These are phyloP conservation scores for Amphibolis antarctica DNA, from an alignment of 106 monocot genomes.

Conservation along the genomic window DNA sequence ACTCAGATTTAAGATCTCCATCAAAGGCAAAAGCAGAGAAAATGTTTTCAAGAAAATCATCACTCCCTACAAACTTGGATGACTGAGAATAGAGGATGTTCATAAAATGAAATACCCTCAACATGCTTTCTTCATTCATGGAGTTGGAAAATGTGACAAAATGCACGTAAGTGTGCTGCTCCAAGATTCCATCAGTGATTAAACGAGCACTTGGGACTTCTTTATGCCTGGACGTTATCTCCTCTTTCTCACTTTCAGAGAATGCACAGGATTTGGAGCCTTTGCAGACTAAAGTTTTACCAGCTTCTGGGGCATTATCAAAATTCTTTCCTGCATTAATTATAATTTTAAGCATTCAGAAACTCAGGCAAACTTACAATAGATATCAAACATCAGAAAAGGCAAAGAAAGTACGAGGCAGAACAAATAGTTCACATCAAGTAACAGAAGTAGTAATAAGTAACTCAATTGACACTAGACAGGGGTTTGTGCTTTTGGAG, in stretches of 20 bases:
- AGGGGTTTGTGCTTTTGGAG: too few species aligned
- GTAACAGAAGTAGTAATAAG: not conserved
- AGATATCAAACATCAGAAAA: not conserved
- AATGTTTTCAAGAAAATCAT: constrained; percentile 13
- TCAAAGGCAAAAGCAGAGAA: constrained; percentile 22
- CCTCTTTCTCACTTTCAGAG: not conserved
- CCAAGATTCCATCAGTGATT: not conserved
- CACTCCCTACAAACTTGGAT: constrained; percentile 3
- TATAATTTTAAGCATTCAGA: not conserved
- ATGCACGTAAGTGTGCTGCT: constrained; percentile 1
- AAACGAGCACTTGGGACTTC: not conserved
- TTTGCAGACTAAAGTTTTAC: not conserved
- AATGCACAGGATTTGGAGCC: not conserved
- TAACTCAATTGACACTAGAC: too few species aligned
- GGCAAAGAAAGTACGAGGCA: not conserved
- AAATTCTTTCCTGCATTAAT: not conserved
- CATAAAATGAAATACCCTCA: constrained; percentile 29
- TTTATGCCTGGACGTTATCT: constrained; percentile 1
- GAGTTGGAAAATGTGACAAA: constrained; percentile 31
- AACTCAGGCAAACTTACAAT: not conserved
- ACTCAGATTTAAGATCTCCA: constrained; percentile 46
- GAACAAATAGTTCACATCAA: not conserved
- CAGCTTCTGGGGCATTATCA: not conserved
- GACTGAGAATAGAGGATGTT: constrained; percentile 14
- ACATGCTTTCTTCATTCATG: constrained; percentile 30